Base-by-base conservation (phyloP, 257 asterid genomes). In the Cynanchum wilfordii region DNA sequence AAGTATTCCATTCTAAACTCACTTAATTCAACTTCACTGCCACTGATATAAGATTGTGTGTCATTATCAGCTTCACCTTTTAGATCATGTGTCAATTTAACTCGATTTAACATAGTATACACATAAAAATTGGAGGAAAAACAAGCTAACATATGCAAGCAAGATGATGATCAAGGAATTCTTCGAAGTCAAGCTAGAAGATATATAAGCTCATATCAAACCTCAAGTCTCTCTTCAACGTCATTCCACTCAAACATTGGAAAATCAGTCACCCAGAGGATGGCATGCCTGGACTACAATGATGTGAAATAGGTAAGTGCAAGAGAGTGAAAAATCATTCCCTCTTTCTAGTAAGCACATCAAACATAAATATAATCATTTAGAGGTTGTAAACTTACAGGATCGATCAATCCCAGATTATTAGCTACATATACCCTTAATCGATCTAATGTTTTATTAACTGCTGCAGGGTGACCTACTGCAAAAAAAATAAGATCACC, bases 181-280 rank as follows among this genome's bases (percentile, higher is more conserved):
- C 29, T 13, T 75, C 66, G 56, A 56, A 19, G 15, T 22, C 38
- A 57, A 50, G 66, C 64, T 24, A 33, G 36, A 49, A 69, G 70
- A 58, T 38, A 52, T 38, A 52, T 49, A 22, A 76, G 68, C 62
- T 78, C 33, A 33, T 72, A 38, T 86, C 93, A 57, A 70, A 90
- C 98, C 98, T 95, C 98, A 70, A 95, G 84, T 85, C 98, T 90
- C 84, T 84, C 90, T 75, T 95, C 98, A 5, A 85, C 79, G 66
- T 90, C 96, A 65, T 95, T 92, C 98, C 97, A 92, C 94, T 92
- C 98, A 45, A 95, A 95, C 99, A 95, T 90, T 59, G 99, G 99
- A 86, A 95, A 95, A 85, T 90, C 99, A 69, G 98, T 95, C 82
- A 95, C 94, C 99, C 99, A 95, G 66, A 95, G 86, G 81, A 95